A percentile compares a stretch with the other conserved stretches of the same genome.
These are phyloP conservation scores for Ophiorrhiza pumila DNA, from an alignment of 257 asterid genomes.

Conservation along the genomic window DNA sequence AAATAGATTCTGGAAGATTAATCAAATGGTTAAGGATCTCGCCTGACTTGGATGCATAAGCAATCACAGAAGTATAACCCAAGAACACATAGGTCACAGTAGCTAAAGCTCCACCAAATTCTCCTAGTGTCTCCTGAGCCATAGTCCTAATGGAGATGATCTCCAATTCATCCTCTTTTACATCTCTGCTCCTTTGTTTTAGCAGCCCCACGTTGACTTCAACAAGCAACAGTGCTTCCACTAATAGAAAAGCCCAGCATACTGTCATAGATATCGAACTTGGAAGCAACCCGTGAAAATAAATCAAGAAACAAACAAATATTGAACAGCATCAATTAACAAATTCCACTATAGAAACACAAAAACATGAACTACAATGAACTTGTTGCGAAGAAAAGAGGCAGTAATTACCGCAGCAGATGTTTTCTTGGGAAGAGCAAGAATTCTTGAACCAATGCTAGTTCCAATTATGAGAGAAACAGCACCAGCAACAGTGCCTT, in stretches of 20 bases:
- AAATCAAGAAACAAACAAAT: constrained; percentile 15
- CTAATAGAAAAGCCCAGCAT: constrained; percentile 75
- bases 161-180: constrained; percentile 42
- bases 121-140: constrained; percentile 86
- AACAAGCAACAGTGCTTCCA: constrained; percentile 67
- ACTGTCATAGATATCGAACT: constrained; percentile 59
- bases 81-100: constrained; percentile 61
- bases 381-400: background rate
- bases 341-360: too few relatives aligned
- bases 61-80: constrained; percentile 69
- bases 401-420: constrained; percentile 55
- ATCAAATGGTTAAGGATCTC: constrained; percentile 62
- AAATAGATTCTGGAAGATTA: constrained; percentile 48
- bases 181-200: constrained; percentile 34
- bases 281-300: constrained; percentile 67
- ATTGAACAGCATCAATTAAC: constrained; percentile 1
- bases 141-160: constrained; percentile 74
- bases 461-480: constrained; percentile 80
- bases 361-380: background rate
- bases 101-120: constrained; percentile 72
- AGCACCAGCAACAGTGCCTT: constrained; percentile 72
- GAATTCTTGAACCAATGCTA: constrained; percentile 83
- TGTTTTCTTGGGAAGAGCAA: constrained; percentile 70
- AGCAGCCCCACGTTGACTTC: constrained; percentile 65
- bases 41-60: constrained; percentile 72